Conservation (phyloP, 140 eudicot species). For the Senecio squalidus region DNA sequence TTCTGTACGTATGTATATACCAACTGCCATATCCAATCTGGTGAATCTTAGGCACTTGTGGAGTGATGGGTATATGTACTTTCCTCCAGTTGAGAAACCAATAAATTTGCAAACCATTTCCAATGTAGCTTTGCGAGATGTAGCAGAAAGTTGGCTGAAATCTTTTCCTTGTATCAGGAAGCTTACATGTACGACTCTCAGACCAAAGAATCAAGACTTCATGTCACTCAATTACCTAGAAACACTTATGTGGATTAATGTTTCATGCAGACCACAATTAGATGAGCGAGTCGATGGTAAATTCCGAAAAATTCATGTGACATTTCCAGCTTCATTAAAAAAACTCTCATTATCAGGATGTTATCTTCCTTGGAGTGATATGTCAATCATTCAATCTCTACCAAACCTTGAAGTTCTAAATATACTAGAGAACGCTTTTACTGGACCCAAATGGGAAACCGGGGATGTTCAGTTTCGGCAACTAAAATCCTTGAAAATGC, state of each 20-base stretch:
- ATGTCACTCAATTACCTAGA: neutral
- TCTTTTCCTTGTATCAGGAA: conserved; percentile 11
- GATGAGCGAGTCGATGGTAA: too few species aligned
- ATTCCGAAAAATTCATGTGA: conserved; percentile 1
- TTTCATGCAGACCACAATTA: too few species aligned
- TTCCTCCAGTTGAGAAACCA: neutral
- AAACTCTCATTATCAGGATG: conserved; percentile 25
- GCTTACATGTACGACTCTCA: conserved; percentile 6
- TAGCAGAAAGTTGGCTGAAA: conserved; percentile 17
- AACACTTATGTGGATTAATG: conserved; percentile 3
- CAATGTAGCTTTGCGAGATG: conserved; percentile 9
- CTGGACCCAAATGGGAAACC: conserved; percentile 25
- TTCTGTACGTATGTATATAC: neutral
- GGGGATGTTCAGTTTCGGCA: conserved; percentile 18
- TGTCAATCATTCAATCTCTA: conserved; percentile 21
- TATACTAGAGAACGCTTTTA: conserved; percentile 15
- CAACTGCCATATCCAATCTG: conserved; percentile 6
- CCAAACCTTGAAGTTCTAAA: conserved; percentile 38
- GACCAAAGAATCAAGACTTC: neutral
- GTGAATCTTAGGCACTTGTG: conserved; percentile 8
- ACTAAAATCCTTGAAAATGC: conserved; percentile 26
- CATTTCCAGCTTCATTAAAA: conserved; percentile 19
- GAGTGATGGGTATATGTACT: conserved; percentile 1
- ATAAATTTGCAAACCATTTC: conserved; percentile 26
- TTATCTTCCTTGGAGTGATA: conserved; percentile 24